Conservation (phyloP, 768 basidiomycete species). For the Tulasnella calospora region DNA sequence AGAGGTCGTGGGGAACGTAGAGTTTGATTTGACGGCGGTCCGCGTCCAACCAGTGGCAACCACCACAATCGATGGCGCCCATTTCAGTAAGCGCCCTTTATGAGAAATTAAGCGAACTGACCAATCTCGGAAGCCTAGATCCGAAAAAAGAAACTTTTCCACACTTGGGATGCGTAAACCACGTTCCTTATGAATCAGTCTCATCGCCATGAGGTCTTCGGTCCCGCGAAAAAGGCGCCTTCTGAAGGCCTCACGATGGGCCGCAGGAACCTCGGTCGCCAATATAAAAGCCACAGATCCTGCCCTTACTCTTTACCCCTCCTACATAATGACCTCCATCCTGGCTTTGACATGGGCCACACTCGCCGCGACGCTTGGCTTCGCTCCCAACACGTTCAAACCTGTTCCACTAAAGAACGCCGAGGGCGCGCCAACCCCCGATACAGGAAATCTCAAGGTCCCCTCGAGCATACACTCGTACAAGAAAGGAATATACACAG, state of each 20-base stretch:
- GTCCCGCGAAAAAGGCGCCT: background rate
- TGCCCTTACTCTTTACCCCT: background rate
- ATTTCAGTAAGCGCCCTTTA: background rate
- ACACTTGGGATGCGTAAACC: background rate
- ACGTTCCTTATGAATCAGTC: background rate
- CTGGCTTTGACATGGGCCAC: background rate
- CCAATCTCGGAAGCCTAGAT: background rate
- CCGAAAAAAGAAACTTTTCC: background rate
- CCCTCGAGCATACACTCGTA: conserved; percentile 2
- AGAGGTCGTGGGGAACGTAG: background rate
- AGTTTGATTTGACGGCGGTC: background rate
- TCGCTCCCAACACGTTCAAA: background rate
- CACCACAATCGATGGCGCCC: background rate
- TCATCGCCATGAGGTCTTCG: background rate
- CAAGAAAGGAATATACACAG: conserved; percentile 16
- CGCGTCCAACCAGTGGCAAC: background rate
- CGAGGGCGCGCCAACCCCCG: background rate
- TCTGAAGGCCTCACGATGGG: background rate
- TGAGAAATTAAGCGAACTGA: background rate
- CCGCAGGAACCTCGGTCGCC: background rate
- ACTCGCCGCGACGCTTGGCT: background rate
- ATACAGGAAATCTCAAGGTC: background rate
- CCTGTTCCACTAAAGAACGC: background rate
- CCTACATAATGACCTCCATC: background rate
- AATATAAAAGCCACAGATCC: background rate